Evolutionary conservation across 2,329 filamentous ascomycete genomes (phyloP), one percentile per base, ranked within the genome.

Genomic region (Teratosphaeria gauchensis): DNA sequence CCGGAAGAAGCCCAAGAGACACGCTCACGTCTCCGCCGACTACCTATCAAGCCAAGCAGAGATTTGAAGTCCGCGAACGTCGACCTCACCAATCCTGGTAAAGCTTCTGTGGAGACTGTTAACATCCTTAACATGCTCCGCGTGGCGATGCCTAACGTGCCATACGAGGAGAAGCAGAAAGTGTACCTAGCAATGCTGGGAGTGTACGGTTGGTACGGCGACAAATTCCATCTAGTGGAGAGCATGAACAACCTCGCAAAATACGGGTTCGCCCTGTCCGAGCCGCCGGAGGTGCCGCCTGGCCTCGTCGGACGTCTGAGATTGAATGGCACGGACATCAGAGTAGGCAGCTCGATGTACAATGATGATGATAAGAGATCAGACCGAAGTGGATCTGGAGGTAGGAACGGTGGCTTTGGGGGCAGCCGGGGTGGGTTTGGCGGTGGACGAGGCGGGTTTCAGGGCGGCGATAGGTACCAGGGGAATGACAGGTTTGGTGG

Each of bases 121-220:
- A 68, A 71, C n/a, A 73, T 78, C 5, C 77, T 88, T 54, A 63
- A 61, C 55, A 70, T 69, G 68, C 65, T 69, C 54, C 66, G 70
- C 35, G 64, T 75, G 0, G 78, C 80, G 2, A 78, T 80, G 59
- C 64, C 74, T 53, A 64, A 63, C 3, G 66, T 83, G 2, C 76
- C 77, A 16, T 69, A 68, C 7, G 65, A 69, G 3, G 61, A 77
- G 52, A 77, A 84, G 58, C 66, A 66, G 12, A 72, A 74, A 2
- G 76, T 79, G 0, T 90, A 89, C 73, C 71, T 75, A 19, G 80
- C 82, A 8, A 71, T 83, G 53, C 78, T 89, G 51, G 84, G 85
- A 56, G 75, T 75, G 51, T 80, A 74, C 64, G 70, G 74, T 38
- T 75, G 77, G 68, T 69, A 74, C 55, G 53, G 56, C 38, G 68